Base-by-base conservation (phyloP, 129 eudicot species). In the Smallanthus sonchifolius region DNA sequence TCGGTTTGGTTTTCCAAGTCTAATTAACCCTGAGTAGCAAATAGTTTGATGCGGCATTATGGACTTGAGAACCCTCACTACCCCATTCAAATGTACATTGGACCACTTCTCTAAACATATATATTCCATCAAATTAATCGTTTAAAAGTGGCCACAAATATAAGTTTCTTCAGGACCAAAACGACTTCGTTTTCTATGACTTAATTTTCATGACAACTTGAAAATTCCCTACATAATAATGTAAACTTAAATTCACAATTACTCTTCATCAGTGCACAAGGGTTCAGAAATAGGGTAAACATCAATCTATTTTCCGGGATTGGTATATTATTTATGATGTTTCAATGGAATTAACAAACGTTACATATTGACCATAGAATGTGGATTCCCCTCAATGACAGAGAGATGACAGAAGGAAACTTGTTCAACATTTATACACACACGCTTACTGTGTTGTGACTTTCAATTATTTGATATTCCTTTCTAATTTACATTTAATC, bases 191-290 rank as follows among this genome's bases (percentile, higher is more conserved):
- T 40, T 36, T 65, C 5, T 15, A 47, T 64, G 56, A 75, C 73
- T 76, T 76, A 10, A 54, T 66, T 76, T 55, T 76, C 80, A 52
- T 39, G 67, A 76, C 74, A 76, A 42, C 74, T 76, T 24, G 14
- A 63, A 52, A 75, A 66, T 66, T 66, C 80, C 79, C 72, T 48
- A 75, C 64, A 57, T 64, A 48, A 17, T 75, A 63, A 75, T 75
- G 72, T 64, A 7, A 48, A 38, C 64, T 63, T 75, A 75, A 75
- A 63, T 48, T 63, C 79, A 65, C 79, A 75, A 49, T 72, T 35
- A 75, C 79, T 75, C 40, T 28, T 8, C 17, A 43, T 47, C 51
- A 24, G 30, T 24, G 30, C 30, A 73, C 44, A 59, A 3, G 32
- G 45, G 45, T 17, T 35, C 62, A 74, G 62, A 35, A 30, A 32